Percentiles rank a stretch among this genome's conserved stretches.
phyloP scores from a whole-genome alignment of 129 eudicot species.

The Flaveria sonorensis region DNA sequence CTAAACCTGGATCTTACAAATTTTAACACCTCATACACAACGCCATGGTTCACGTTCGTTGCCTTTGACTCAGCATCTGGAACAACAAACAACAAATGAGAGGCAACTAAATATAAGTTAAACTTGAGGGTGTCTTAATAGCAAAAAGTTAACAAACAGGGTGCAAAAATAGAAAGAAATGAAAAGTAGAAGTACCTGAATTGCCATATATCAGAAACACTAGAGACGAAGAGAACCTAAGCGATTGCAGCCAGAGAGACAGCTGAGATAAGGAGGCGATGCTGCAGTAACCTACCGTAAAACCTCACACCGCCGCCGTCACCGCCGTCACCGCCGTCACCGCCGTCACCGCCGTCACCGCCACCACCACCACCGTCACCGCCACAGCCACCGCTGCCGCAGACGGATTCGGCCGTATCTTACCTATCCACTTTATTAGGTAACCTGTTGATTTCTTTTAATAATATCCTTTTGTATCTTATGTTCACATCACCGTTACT shows the following conservation, averaged over 20 bases:
- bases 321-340: neutral
- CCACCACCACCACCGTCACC: neutral
- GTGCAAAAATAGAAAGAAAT: neutral
- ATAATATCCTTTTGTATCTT: constrained; percentile 2
- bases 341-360: neutral
- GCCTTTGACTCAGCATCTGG: too few relatives aligned
- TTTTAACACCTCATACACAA: too few relatives aligned
- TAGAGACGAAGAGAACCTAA: constrained; percentile 13
- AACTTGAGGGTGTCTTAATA: neutral
- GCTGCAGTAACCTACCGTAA: constrained; percentile 27
- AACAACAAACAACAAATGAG: neutral
- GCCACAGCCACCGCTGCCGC: neutral
- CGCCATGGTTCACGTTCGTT: too few relatives aligned
- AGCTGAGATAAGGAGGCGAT: constrained; percentile 40
- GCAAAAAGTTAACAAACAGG: neutral
- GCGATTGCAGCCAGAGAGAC: constrained; percentile 29
- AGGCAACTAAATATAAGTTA: neutral
- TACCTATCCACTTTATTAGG: constrained; percentile 12
- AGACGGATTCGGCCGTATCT: constrained; percentile 3
- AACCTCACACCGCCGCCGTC: constrained; percentile 5
- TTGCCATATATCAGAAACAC: constrained; percentile 14
- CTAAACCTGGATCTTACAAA: too few relatives aligned
- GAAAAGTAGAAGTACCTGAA: constrained; percentile 31
- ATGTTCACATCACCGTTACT: neutral
- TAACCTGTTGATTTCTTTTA: constrained; percentile 16